Conservation (phyloP, 176 grass and related monocot species). For the Ampelocalamus luodianensis region DNA sequence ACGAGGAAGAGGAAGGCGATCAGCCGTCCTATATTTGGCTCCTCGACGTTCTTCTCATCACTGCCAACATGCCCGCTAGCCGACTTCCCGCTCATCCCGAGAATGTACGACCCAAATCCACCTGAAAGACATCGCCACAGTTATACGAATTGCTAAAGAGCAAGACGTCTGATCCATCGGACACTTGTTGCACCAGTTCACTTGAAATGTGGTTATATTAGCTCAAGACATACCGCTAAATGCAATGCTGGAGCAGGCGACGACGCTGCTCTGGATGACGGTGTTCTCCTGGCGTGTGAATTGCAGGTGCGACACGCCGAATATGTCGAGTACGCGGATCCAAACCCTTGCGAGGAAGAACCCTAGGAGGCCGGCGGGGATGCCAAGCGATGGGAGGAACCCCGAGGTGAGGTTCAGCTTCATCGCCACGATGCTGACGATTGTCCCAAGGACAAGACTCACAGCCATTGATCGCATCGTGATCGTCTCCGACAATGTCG, state of each 20-base stretch:
- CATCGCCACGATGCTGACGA: slow-evolving; percentile 48
- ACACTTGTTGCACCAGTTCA: neutral
- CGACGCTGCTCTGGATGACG: slow-evolving; percentile 73
- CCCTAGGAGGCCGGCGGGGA: slow-evolving; percentile 42
- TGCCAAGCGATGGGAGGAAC: slow-evolving; percentile 38
- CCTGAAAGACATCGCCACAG: neutral
- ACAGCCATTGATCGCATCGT: slow-evolving; percentile 41
- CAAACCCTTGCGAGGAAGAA: slow-evolving; percentile 45
- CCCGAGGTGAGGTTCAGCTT: slow-evolving; percentile 57
- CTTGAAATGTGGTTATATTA: neutral
- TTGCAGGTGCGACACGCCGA: slow-evolving; percentile 35
- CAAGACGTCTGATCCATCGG: neutral
- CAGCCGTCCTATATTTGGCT: slow-evolving; percentile 37
- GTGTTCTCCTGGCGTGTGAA: slow-evolving; percentile 88
- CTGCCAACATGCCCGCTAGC: neutral
- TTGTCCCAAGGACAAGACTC: slow-evolving; percentile 36
- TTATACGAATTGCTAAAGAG: too few relatives aligned
- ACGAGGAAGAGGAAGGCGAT: slow-evolving; percentile 44
- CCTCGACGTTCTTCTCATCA: slow-evolving; percentile 24
- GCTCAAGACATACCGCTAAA: slow-evolving; percentile 30
- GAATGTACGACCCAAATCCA: slow-evolving; percentile 47
- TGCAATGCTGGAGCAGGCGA: slow-evolving; percentile 50
- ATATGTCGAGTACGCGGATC: slow-evolving; percentile 22
- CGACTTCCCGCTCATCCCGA: slow-evolving; percentile 39
- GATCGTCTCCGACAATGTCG: slow-evolving; percentile 43